These are phyloP conservation scores for Plasmodium knowlesi DNA, from an alignment of 169 alveolate genomes.

Conservation along the genomic window DNA sequence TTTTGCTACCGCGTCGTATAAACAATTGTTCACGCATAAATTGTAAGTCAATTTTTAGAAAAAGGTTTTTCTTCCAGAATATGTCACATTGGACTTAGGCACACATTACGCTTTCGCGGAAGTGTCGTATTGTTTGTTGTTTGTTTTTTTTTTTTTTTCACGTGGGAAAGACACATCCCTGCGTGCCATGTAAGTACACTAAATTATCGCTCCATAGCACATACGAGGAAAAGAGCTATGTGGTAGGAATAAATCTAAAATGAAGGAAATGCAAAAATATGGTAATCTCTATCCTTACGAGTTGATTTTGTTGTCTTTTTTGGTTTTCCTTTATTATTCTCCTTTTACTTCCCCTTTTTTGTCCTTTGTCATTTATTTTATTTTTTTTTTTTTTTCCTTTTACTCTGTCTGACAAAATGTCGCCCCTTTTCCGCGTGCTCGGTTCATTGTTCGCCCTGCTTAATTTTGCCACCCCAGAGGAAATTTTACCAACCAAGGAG, in stretches of 20 bases:
- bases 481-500: constrained; percentile 24
- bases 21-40: not conserved
- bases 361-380: not conserved
- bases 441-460: constrained; percentile 12
- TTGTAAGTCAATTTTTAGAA: not conserved
- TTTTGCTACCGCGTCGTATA: not conserved
- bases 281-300: not conserved
- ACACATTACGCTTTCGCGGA: not conserved
- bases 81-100: not conserved
- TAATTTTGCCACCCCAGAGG: constrained; percentile 17
- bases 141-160: not conserved
- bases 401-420: not conserved
- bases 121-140: not conserved
- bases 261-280: not conserved
- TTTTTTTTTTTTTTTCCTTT: constrained; percentile 4
- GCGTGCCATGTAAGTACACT: not conserved
- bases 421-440: not conserved
- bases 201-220: not conserved
- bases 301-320: not conserved
- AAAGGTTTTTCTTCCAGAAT: not conserved
- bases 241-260: not conserved
- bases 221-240: not conserved
- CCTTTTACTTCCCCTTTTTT: not conserved
- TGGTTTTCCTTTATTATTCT: not conserved
- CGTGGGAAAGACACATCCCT: not conserved